These are phyloP conservation scores for Saccharomyces paradoxus DNA, from an alignment of 805 yeast species.

Conservation along the genomic window DNA sequence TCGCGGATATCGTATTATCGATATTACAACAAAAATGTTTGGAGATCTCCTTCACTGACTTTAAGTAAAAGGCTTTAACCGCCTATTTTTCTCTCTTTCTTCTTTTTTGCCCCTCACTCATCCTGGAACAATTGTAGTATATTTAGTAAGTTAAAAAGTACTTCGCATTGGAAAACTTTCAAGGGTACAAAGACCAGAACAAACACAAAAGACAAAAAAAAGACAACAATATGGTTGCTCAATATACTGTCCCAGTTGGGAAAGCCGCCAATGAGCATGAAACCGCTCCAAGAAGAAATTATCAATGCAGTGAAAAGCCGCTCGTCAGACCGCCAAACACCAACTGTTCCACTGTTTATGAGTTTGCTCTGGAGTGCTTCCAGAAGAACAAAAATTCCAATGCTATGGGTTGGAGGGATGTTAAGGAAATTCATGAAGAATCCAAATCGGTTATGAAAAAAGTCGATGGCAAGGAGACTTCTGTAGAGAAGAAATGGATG, in stretches of 20 bases:
- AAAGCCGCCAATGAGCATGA: conserved; percentile 61
- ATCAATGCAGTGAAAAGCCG: conserved; percentile 36
- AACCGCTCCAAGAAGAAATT: conserved; percentile 74
- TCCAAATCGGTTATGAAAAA: conserved; percentile 63
- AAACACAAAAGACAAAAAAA: not conserved
- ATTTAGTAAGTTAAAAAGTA: not conserved
- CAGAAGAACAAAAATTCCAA: conserved; percentile 39
- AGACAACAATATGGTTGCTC: conserved; percentile 10
- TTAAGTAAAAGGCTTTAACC: not conserved
- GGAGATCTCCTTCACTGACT: not conserved
- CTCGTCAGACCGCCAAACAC: conserved; percentile 55
- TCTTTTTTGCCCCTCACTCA: not conserved
- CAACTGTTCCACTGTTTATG: conserved; percentile 61
- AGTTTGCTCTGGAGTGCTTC: conserved; percentile 56
- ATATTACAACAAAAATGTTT: not conserved
- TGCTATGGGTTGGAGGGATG: conserved; percentile 73
- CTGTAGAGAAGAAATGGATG: conserved; percentile 80
- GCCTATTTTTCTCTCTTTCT: not conserved
- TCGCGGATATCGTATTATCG: not conserved
- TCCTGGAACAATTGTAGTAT: not conserved
- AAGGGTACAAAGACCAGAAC: not conserved
- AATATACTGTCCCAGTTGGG: conserved; percentile 52
- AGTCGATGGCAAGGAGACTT: conserved; percentile 64
- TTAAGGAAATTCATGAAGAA: conserved; percentile 68
- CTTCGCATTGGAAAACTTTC: not conserved